A percentile compares a stretch with the other conserved stretches of the same genome.
These are phyloP conservation scores for Chaetoceros muelleri DNA, from an alignment of 108 stramenopile genomes.

Conservation along the genomic window DNA sequence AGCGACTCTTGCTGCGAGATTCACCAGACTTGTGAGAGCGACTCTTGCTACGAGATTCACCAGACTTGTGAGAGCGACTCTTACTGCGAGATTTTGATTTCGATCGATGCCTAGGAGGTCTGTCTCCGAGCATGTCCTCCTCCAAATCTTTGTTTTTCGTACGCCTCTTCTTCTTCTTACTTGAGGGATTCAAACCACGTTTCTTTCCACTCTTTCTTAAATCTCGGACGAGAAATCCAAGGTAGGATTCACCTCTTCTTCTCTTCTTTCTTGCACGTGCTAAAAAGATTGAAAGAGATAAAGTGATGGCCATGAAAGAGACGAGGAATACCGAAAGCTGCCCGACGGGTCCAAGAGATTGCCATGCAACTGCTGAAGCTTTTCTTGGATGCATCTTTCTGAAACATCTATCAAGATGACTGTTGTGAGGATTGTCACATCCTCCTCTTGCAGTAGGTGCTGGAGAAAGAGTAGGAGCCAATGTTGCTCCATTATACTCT, in stretches of 20 bases:
- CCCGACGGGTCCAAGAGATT: slow-evolving; percentile 69
- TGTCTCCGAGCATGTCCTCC: slow-evolving; percentile 41
- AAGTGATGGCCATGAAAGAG: slow-evolving; percentile 68
- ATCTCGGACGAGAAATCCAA: slow-evolving; percentile 77
- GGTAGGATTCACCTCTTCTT: slow-evolving; percentile 62
- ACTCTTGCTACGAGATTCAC: neutral
- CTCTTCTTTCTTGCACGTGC: slow-evolving; percentile 65
- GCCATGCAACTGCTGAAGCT: slow-evolving; percentile 69
- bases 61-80: neutral
- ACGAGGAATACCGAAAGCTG: slow-evolving; percentile 66
- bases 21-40: neutral
- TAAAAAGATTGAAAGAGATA: slow-evolving; percentile 64
- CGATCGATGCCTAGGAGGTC: neutral
- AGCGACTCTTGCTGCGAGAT: neutral
- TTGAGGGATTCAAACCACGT: slow-evolving; percentile 11
- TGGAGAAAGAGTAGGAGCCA: slow-evolving; percentile 73
- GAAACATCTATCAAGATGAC: slow-evolving; percentile 73
- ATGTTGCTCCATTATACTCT: slow-evolving; percentile 66
- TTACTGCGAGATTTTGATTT: neutral
- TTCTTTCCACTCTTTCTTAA: slow-evolving; percentile 50
- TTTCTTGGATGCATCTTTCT: slow-evolving; percentile 50
- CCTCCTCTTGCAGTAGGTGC: slow-evolving; percentile 83
- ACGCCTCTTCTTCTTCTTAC: neutral
- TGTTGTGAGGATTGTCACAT: slow-evolving; percentile 78
- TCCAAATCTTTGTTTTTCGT: slow-evolving; percentile 28